A percentile compares a stretch with the other conserved stretches of the same genome.
Conservation (phyloP, 257 asterid species). For the Jacaranda mimosifolia region DNA sequence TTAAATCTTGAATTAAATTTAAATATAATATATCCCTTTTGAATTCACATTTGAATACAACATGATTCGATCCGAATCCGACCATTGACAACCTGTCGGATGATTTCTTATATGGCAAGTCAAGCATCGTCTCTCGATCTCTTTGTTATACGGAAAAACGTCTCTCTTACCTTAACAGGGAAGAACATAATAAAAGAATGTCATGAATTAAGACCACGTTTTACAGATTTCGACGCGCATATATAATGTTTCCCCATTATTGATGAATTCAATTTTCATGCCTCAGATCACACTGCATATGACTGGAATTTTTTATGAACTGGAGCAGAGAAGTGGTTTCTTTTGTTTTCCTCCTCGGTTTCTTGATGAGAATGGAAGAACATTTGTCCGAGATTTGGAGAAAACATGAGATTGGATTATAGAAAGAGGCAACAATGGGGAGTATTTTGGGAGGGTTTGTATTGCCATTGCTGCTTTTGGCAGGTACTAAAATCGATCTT, state of each 20-base stretch:
- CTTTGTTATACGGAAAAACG: neutral
- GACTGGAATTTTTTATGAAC: no score
- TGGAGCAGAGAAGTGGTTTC: no score
- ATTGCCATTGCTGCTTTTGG: constrained; percentile 75
- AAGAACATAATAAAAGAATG: neutral
- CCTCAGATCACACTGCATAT: constrained; percentile 31
- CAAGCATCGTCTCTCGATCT: neutral
- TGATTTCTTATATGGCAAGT: neutral
- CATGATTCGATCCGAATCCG: no score
- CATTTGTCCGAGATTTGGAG: constrained; percentile 17
- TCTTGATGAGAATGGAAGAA: neutral
- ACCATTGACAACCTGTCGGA: no score
- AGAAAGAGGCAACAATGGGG: constrained; percentile 56
- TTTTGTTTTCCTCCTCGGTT: neutral
- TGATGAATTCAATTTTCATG: constrained; percentile 20
- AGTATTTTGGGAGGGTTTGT: constrained; percentile 69
- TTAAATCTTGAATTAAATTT: no score
- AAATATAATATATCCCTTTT: no score
- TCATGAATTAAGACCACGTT: neutral
- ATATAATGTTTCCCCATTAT: neutral
- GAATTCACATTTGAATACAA: no score
- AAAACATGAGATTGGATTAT: constrained; percentile 51
- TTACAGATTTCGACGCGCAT: constrained; percentile 22
- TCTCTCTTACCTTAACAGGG: constrained; percentile 9
- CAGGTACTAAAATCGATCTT: constrained; percentile 51